Percentiles rank a stretch among this genome's conserved stretches.
These are phyloP conservation scores for Neurospora pannonica DNA, from an alignment of 495 filamentous ascomycete genomes.

Conservation along the genomic window DNA sequence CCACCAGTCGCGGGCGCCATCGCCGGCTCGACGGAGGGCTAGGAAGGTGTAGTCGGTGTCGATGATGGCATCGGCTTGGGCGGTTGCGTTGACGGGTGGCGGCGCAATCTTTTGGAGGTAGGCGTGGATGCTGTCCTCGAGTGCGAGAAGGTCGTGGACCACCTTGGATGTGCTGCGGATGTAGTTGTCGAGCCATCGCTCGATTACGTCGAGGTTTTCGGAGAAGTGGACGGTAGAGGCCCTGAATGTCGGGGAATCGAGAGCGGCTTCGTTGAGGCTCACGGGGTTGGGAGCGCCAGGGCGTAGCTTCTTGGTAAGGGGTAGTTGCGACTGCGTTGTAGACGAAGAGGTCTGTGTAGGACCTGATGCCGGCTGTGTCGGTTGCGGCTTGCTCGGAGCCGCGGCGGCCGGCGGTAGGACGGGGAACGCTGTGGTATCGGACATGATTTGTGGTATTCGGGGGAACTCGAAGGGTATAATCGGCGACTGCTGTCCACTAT, in stretches of 20 bases:
- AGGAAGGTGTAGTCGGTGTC: conserved; percentile 93
- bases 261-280: conserved; percentile 80
- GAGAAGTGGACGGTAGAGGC: conserved; percentile 79
- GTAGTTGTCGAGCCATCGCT: conserved; percentile 89
- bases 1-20: conserved; percentile 83
- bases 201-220: conserved; percentile 84
- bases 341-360: not conserved
- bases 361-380: not conserved
- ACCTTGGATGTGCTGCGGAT: conserved; percentile 70
- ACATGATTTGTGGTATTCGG: not conserved
- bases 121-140: conserved; percentile 60
- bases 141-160: conserved; percentile 55
- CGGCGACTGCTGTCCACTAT: not conserved
- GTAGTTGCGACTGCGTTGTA: conserved; percentile 6
- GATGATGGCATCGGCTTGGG: conserved; percentile 70
- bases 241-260: conserved; percentile 93
- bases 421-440: not conserved
- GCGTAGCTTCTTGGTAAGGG: conserved; percentile 19
- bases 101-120: conserved; percentile 66
- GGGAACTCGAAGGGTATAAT: not conserved
- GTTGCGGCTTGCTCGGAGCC: not conserved
- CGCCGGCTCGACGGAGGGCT: conserved; percentile 73
- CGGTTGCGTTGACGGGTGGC: conserved; percentile 53
- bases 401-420: not conserved
- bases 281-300: conserved; percentile 56